phyloP scores from a whole-genome alignment of 2,329 filamentous ascomycete species.

The Myriosclerotinia scirpicola region DNA sequence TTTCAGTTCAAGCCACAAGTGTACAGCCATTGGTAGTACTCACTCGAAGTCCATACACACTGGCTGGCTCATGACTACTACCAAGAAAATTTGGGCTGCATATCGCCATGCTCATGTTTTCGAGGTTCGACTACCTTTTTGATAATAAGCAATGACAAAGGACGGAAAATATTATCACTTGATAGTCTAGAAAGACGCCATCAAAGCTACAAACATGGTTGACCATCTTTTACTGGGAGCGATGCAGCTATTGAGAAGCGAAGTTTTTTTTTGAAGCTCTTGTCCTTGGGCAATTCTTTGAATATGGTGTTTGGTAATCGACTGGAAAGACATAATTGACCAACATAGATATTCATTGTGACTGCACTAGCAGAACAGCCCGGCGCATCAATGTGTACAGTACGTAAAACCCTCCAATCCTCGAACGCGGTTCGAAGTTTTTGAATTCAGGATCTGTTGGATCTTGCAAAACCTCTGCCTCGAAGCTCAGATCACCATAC shows the following conservation, averaged over 20 bases:
- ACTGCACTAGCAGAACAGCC: background rate
- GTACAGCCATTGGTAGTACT: too few species aligned
- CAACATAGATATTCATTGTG: background rate
- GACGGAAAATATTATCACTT: background rate
- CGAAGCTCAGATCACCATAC: constrained; percentile 2
- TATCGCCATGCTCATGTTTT: background rate
- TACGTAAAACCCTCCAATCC: background rate
- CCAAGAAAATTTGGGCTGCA: background rate
- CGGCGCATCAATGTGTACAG: background rate
- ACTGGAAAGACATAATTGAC: background rate
- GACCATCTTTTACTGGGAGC: background rate
- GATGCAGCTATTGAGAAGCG: background rate
- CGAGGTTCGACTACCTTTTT: background rate
- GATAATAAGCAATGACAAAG: background rate
- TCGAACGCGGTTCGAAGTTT: background rate
- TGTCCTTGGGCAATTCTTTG: too few species aligned
- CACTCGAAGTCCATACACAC: too few species aligned
- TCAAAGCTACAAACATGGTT: background rate
- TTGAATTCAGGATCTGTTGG: background rate
- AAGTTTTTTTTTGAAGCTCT: background rate
- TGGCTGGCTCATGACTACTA: background rate
- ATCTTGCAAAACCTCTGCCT: background rate
- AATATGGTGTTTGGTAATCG: background rate
- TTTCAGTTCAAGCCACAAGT: too few species aligned
- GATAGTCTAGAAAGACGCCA: background rate